These are phyloP conservation scores for Teunomyces kruisii DNA, from an alignment of 805 yeast species.

Conservation along the genomic window DNA sequence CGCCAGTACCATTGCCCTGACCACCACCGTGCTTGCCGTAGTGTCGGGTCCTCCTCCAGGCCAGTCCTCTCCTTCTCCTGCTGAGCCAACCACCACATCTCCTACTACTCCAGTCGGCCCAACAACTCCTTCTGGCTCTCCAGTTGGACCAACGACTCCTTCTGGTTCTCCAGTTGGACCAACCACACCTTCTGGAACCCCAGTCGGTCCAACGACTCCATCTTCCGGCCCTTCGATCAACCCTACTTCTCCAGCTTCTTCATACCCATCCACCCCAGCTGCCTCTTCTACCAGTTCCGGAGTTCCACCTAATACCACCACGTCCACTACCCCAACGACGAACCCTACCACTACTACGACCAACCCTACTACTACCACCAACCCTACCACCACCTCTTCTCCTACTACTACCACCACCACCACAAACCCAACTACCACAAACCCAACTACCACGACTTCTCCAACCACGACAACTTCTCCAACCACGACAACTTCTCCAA, in stretches of 20 bases:
- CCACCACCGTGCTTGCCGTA: slow-evolving; percentile 14
- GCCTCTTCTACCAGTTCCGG: neutral
- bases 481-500: slow-evolving; percentile 3
- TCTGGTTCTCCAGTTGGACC: slow-evolving; percentile 3
- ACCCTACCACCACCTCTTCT: slow-evolving; percentile 10
- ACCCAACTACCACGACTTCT: slow-evolving; percentile 16
- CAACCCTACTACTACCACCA: slow-evolving; percentile 8
- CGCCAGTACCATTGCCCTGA: too few relatives aligned
- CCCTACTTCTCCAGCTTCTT: slow-evolving; percentile 6
- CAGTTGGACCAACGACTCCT: slow-evolving; percentile 6
- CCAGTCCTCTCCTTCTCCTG: slow-evolving; percentile 7
- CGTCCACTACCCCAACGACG: neutral
- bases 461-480: slow-evolving; percentile 4
- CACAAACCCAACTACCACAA: slow-evolving; percentile 13
- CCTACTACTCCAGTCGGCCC: too few relatives aligned
- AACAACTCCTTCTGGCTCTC: too few relatives aligned
- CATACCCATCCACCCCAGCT: slow-evolving; percentile 1
- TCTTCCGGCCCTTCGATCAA: slow-evolving; percentile 9
- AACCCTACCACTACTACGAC: slow-evolving; percentile 8
- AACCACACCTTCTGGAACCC: neutral
- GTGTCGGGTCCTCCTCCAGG: slow-evolving; percentile 22
- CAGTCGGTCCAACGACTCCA: slow-evolving; percentile 1
- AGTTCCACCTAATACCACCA: neutral
- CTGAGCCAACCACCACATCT: neutral
- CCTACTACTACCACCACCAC: slow-evolving; percentile 6